Base-by-base conservation (phyloP, 768 basidiomycete species). In the Russula earlei region DNA sequence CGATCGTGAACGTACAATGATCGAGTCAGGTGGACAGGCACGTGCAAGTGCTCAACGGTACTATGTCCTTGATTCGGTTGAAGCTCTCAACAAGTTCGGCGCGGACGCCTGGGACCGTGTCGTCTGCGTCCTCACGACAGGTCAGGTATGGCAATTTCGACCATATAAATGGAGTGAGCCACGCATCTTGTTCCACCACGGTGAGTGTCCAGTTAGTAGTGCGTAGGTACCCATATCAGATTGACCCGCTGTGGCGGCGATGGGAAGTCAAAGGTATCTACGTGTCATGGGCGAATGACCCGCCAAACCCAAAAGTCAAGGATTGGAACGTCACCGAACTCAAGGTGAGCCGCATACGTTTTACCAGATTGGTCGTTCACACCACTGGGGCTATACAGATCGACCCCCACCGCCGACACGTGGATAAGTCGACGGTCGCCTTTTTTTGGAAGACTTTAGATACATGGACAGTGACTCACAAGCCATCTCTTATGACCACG, bases 151-250 rank as follows among this genome's bases (percentile, higher is more conserved):
- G 96, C 96, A 99, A 68, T 99, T 99, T 72, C 77, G 85, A 55
- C 87, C 90, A 17, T 98, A 98, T 73, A 94, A 95, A 67, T 99
- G 95, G 95, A 84, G 78, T 48, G 93, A 98, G 65, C 96, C 96
- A 1, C 82, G 83, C 57, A 79, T 87, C 49, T 70, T 99, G 25
- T 98, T 99, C 71, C 89, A 96, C 66, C 87, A 98, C 65, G 93
- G 94, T 95, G 61, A 44, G 75, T 63, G 9, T 9, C 74, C 63
- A 5, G 3, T 44, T 14, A 14, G 25, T 24, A 37, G 10, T 36
- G 19, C 24, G n/a, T 33, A 3, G 14, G n/a, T 14, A n/a, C 10
- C 2, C 19, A 29, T 49, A 7, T 43, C 14, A 44, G 36, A 22
- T 52, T 38, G 11, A 47, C 10, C 41, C 44, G 5, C 45, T n/a